Evolutionary conservation across 2,329 filamentous ascomycete genomes (phyloP), one percentile per base, ranked within the genome.

Genomic region (Aspergillus pseudonomiae): DNA sequence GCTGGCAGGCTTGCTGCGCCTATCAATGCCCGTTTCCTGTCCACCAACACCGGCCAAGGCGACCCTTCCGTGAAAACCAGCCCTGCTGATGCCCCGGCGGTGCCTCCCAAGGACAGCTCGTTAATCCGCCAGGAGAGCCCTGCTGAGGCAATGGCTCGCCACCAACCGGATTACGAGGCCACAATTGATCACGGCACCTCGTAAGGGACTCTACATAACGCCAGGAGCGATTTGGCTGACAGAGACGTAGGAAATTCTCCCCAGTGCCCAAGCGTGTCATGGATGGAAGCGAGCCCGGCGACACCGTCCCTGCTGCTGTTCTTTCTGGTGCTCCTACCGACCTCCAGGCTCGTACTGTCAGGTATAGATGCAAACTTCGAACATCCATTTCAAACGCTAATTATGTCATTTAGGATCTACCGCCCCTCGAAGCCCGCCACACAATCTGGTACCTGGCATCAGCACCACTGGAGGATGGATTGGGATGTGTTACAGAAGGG

Each of bases 401-500:
- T 61, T 19, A 21, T 62, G 30, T 56, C 61, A 12, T 41, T 63
- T 75, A 98, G 94, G 75, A 99, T 99, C 80, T 98, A 91, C 84
- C 89, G 91, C 73, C 93, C 93, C 57, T 77, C 92, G 63, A 99
- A 99, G 82, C 89, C 95, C n/a, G 94, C 95, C 41, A 97, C 94
- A 50, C 95, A 99, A 81, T 98, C 94, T 39, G 94, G 95, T 68
- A 87, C 88, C 72, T 97, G 92, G 91, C 89, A 92, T 76, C 83
- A 87, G 61, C 88, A 91, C 76, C 87, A 91, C 74, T 99, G 95
- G 95, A 90, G 94, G 57, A 96, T 99, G 93, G 95, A 99, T 79
- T 99, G 95, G 95, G 95, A 99, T 78, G 88, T 96, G 56, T 85
- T 98, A 36, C 81, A 85, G 72, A 97, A 96, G 83, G 95, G 95